phyloP scores from a whole-genome alignment of 805 yeast genomes.

The Zygosaccharomyces bailii region DNA sequence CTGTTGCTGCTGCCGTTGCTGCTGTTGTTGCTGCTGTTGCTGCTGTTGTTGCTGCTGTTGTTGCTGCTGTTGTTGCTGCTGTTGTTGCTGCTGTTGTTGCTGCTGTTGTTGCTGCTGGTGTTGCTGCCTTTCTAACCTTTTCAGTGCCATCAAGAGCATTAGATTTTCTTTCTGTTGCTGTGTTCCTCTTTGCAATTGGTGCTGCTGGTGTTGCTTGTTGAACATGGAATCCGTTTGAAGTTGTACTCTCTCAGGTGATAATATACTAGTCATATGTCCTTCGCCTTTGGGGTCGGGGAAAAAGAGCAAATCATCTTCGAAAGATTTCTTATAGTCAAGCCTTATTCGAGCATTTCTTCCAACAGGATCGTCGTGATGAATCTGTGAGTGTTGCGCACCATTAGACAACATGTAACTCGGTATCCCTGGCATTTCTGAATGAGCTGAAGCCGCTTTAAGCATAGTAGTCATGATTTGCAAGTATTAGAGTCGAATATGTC shows the following conservation, averaged over 20 bases:
- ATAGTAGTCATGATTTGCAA: not conserved
- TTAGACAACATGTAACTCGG: conserved; percentile 5
- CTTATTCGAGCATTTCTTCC: conserved; percentile 29
- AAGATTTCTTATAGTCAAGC: conserved; percentile 30
- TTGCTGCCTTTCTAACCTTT: conserved; percentile 25
- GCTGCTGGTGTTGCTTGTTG: conserved; percentile 8
- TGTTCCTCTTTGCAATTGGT: not conserved
- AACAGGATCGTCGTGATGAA: conserved; percentile 20
- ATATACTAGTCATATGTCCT: not conserved
- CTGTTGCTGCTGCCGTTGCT: conserved; percentile 11
- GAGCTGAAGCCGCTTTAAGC: conserved; percentile 5
- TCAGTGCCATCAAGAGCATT: conserved; percentile 20
- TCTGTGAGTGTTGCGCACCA: conserved; percentile 5
- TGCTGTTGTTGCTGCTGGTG: conserved; percentile 19
- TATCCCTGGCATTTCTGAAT: conserved; percentile 3
- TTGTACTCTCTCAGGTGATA: not conserved
- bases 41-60: conserved; percentile 28
- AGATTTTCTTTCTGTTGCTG: conserved; percentile 20
- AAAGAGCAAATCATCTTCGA: conserved; percentile 30
- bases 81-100: conserved; percentile 12
- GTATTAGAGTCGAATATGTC: not conserved
- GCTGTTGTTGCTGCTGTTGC: conserved; percentile 18
- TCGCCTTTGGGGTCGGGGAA: conserved; percentile 24
- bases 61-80: too few relatives aligned
- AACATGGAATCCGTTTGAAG: conserved; percentile 5